These are phyloP conservation scores for Talaromyces borbonicus DNA, from an alignment of 495 filamentous ascomycete genomes.

Conservation along the genomic window DNA sequence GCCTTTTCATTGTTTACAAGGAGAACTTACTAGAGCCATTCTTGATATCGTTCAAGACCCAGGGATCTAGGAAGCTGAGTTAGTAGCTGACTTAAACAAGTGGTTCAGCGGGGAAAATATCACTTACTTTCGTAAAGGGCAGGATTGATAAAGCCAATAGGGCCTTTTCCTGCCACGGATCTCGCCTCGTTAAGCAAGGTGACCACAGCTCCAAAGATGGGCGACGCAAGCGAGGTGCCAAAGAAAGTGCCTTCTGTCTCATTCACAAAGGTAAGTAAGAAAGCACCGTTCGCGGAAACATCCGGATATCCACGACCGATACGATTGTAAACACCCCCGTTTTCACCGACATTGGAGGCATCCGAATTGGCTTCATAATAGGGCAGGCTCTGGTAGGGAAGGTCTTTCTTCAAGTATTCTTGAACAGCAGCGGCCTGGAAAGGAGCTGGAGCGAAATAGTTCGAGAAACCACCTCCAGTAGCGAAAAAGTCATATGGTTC, in stretches of 20 bases:
- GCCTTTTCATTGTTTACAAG: no score
- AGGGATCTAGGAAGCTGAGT: conserved; percentile 28
- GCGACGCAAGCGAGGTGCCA: conserved; percentile 50
- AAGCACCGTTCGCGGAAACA: conserved; percentile 52
- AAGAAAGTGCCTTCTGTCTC: conserved; percentile 32
- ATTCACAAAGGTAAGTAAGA: conserved; percentile 37
- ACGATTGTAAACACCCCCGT: conserved; percentile 47
- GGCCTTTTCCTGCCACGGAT: conserved; percentile 42
- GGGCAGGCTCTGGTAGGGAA: conserved; percentile 20
- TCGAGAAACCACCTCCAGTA: conserved; percentile 60
- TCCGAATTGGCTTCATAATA: conserved; percentile 25
- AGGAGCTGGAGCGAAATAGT: conserved; percentile 48
- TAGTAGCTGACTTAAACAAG: not conserved
- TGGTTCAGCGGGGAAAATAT: not conserved
- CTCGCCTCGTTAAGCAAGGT: conserved; percentile 56
- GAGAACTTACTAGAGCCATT: conserved; percentile 23
- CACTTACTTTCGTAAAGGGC: conserved; percentile 37
- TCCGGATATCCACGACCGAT: conserved; percentile 57
- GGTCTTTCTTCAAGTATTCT: conserved; percentile 37
- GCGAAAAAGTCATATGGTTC: conserved; percentile 32
- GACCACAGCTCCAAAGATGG: conserved; percentile 46
- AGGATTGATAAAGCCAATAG: conserved; percentile 55
- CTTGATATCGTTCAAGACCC: conserved; percentile 52
- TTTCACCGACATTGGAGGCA: conserved; percentile 29
- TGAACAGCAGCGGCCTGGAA: conserved; percentile 48